A percentile compares a stretch with the other conserved stretches of the same genome.
Conservation (phyloP, 768 basidiomycete species). For the Trametes elegans region DNA sequence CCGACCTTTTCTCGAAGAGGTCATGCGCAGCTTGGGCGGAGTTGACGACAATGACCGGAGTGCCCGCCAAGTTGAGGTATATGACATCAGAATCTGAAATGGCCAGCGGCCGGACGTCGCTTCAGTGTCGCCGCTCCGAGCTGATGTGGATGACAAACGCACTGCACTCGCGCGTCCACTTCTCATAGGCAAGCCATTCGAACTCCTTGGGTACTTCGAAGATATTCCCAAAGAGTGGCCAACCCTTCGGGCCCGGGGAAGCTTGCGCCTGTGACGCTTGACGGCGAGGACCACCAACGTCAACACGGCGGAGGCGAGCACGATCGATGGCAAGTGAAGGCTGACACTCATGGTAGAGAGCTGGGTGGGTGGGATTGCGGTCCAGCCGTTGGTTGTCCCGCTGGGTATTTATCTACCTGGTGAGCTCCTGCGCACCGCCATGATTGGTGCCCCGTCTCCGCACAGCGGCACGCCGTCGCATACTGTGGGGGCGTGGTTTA, state of each 20-base stretch:
- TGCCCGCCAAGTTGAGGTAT: conserved; percentile 25
- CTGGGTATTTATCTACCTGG: conserved; percentile 15
- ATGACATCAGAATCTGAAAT: conserved; percentile 26
- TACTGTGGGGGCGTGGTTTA: conserved; percentile 16
- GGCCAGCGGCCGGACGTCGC: background rate
- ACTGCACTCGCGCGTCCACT: conserved; percentile 21
- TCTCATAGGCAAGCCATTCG: conserved; percentile 22
- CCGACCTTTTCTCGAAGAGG: conserved; percentile 31
- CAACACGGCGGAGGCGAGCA: conserved; percentile 3
- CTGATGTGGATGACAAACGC: background rate
- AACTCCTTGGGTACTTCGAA: conserved; percentile 24
- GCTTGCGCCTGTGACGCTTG: conserved; percentile 6
- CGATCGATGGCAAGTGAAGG: background rate
- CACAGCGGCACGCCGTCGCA: conserved; percentile 8
- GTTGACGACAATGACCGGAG: conserved; percentile 28
- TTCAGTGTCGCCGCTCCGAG: background rate
- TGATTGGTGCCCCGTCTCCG: conserved; percentile 11
- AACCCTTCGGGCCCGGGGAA: conserved; percentile 28
- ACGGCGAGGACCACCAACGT: conserved; percentile 8
- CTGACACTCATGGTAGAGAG: background rate
- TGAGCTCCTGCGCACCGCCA: conserved; percentile 12
- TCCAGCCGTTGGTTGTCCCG: background rate
- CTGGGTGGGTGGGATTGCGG: background rate
- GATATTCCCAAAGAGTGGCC: conserved; percentile 26
- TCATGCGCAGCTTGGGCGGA: conserved; percentile 29